A percentile compares a stretch with the other conserved stretches of the same genome.
These are phyloP conservation scores for Tuber melanosporum DNA, from an alignment of 495 filamentous ascomycete species.

Conservation along the genomic window DNA sequence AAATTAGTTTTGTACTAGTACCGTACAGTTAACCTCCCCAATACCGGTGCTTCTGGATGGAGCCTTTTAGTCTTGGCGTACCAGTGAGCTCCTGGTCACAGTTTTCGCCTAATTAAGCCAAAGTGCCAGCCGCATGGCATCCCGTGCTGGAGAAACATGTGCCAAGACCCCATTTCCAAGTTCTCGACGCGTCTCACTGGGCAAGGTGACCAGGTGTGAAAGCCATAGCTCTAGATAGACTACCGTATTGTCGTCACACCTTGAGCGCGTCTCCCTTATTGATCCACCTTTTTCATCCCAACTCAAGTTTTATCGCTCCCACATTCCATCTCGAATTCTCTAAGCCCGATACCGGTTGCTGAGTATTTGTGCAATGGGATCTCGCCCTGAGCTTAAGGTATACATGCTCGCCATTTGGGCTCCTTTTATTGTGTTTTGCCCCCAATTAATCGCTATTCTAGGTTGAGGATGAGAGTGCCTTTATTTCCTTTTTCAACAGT, in stretches of 20 bases:
- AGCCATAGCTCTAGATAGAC: background rate
- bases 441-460: constrained; percentile 41
- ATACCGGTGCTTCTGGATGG: background rate
- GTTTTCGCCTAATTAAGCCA: background rate
- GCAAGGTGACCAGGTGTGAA: constrained; percentile 14
- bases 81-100: background rate
- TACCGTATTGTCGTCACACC: background rate
- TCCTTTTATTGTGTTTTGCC: background rate
- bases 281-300: background rate
- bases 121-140: constrained; percentile 12
- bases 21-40: no score
- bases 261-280: constrained; percentile 18
- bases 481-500: constrained; percentile 87
- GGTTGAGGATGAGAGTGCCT: constrained; percentile 94
- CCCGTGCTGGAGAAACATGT: constrained; percentile 7
- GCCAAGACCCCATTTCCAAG: constrained; percentile 11
- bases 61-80: background rate
- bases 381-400: constrained; percentile 85
- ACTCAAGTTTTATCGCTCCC: constrained; percentile 8
- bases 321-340: constrained; percentile 1
- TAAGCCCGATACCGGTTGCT: constrained; percentile 18
- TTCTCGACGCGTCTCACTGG: constrained; percentile 26
- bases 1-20: no score
- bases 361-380: constrained; percentile 59
- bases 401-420: constrained; percentile 5